Base-by-base conservation (phyloP, 2,329 filamentous ascomycete species). In the Fusarium aywerte region DNA sequence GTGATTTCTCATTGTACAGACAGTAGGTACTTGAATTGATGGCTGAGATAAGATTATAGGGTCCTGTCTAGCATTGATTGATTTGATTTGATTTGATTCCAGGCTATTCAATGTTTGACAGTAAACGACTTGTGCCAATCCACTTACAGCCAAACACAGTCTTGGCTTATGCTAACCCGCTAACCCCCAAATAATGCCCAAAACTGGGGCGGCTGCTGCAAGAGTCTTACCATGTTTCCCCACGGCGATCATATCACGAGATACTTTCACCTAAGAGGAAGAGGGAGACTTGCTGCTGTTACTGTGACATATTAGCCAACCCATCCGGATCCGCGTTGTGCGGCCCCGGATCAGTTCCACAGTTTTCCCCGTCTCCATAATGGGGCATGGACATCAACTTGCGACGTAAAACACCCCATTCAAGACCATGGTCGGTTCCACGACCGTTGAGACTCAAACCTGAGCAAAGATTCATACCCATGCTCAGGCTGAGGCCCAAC, bases 261-360 rank as follows among this genome's bases (percentile, higher is more conserved):
- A 73, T 71, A 60, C 57, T 65, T 72, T 72, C 68, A 73, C 69
- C 59, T 72, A 73, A 73, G 55, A 63, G 31, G 31, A 54, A 27
- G 38, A 35, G 29, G 12, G 50, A 40, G 11, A 23, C 31, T 48
- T 45, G 45, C 33, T 44, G 51, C 58, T 40, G 50, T n/a, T 35
- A 25, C 27, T n/a, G 51, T 49, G 56, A 47, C 58, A 62, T 55
- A 27, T 27, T 27, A 27, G 29, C 32, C 49, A 16, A 36, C 33
- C 16, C 45, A 27, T 16, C 49, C 36, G 39, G 58, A 31, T 50
- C 61, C 54, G 58, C 57, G 43, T 55, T 54, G 21, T 38, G 33
- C 33, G 62, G 45, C 48, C 42, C 62, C 63, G 58, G 58, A 25
- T n/a, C 18, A 51, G 64, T 53, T 45, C 53, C 65, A 65, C 49